These are phyloP conservation scores for Nitzschia inconspicua DNA, from an alignment of 108 stramenopile genomes.

Conservation along the genomic window DNA sequence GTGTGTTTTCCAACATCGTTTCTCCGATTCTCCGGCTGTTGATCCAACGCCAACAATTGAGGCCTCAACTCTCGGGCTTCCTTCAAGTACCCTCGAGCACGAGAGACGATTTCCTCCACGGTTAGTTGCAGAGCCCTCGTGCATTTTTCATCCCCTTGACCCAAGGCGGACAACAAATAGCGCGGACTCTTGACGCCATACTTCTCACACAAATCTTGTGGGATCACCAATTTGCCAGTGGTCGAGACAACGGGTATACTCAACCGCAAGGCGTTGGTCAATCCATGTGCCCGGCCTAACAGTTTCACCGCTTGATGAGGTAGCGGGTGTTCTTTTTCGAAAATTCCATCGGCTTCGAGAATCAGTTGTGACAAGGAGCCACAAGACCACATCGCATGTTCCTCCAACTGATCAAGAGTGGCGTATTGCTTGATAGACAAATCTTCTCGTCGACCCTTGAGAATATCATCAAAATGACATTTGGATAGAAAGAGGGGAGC, in stretches of 20 bases:
- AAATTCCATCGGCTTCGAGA: constrained; percentile 14
- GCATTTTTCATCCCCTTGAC: constrained; percentile 25
- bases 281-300: constrained; percentile 24
- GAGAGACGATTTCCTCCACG: constrained; percentile 18
- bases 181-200: constrained; percentile 31
- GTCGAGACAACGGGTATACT: constrained; percentile 19
- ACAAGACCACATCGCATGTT: constrained; percentile 22
- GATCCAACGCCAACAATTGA: no score
- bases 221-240: constrained; percentile 32
- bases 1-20: no score
- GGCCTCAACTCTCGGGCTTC: constrained; percentile 8
- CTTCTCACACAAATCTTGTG: constrained; percentile 23
- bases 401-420: constrained; percentile 5
- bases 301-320: constrained; percentile 17
- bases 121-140: constrained; percentile 5
- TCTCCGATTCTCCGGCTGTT: no score
- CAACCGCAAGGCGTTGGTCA: constrained; percentile 26
- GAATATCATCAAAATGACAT: constrained; percentile 19
- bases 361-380: constrained; percentile 20
- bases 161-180: constrained; percentile 28
- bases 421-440: constrained; percentile 22
- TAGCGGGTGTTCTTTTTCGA: background rate
- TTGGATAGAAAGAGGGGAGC: no score
- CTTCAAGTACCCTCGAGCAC: constrained; percentile 9
- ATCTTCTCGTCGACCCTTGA: constrained; percentile 19